Percentiles rank a stretch among this genome's conserved stretches.
Conservation (phyloP, 2,329 filamentous ascomycete genomes). For the Diplodia scrobiculata region DNA sequence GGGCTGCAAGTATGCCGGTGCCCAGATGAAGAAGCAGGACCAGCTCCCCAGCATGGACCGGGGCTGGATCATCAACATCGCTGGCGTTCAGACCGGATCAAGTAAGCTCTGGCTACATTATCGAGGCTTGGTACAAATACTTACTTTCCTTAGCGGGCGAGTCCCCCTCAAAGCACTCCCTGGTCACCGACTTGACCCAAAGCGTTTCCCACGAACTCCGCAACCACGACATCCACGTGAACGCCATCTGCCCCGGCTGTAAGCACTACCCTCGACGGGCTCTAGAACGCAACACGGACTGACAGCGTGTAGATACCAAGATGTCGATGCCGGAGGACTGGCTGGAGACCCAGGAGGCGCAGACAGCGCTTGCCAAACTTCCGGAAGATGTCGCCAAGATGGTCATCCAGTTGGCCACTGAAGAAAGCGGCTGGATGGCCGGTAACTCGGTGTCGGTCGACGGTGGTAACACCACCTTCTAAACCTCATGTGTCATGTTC, state of each 20-base stretch:
- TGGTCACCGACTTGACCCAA: conserved; percentile 49
- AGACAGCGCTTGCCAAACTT: conserved; percentile 14
- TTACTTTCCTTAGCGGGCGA: conserved; percentile 42
- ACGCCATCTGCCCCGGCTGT: conserved; percentile 59
- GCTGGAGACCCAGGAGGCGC: conserved; percentile 26
- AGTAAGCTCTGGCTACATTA: conserved; percentile 32
- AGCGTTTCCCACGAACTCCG: conserved; percentile 56
- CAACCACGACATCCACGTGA: conserved; percentile 53
- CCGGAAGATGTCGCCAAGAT: conserved; percentile 42
- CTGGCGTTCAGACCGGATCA: conserved; percentile 48
- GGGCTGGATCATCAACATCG: conserved; percentile 59
- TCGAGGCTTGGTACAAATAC: not conserved
- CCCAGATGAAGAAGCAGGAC: conserved; percentile 42
- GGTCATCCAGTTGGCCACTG: conserved; percentile 52
- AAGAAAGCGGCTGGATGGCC: conserved; percentile 50
- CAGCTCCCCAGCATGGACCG: conserved; percentile 39
- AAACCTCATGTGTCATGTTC: conserved; percentile 18
- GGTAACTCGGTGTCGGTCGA: conserved; percentile 47
- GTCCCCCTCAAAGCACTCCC: conserved; percentile 54
- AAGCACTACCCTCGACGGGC: conserved; percentile 33
- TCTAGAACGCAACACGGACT: not conserved
- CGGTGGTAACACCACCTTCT: conserved; percentile 42
- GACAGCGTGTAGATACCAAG: conserved; percentile 33
- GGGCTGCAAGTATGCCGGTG: conserved; percentile 40
- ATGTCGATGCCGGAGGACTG: conserved; percentile 36